Conservation (phyloP, 2,329 filamentous ascomycete species). For the Cercospora brassicicola region DNA sequence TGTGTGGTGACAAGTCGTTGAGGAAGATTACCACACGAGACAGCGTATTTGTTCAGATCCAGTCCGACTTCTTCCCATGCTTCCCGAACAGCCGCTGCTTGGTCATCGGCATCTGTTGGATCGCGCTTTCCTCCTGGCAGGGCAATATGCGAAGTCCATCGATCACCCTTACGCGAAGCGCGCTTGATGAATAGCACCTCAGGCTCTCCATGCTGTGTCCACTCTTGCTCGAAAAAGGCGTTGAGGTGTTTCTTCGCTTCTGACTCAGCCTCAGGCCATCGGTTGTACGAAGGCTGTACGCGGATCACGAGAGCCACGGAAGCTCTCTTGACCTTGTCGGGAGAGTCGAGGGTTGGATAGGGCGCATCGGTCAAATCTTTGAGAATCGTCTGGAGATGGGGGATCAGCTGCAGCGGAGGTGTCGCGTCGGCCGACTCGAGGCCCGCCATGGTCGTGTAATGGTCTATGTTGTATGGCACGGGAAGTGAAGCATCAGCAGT, state of each 20-base stretch:
- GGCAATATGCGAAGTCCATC: conserved; percentile 69
- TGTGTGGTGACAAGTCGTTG: conserved; percentile 66
- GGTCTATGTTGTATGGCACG: not conserved
- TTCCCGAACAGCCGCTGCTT: conserved; percentile 63
- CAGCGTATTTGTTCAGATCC: conserved; percentile 50
- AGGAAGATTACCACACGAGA: conserved; percentile 61
- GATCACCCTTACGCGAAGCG: conserved; percentile 62
- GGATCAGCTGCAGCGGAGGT: conserved; percentile 35
- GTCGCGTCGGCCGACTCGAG: not conserved
- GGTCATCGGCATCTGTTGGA: conserved; percentile 62
- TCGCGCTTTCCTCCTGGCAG: conserved; percentile 68
- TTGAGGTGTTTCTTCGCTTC: conserved; percentile 41
- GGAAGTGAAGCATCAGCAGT: not conserved
- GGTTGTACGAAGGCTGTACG: conserved; percentile 58
- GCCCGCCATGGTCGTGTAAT: conserved; percentile 11
- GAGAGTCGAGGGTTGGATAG: conserved; percentile 52
- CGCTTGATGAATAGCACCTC: conserved; percentile 73
- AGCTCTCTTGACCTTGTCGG: conserved; percentile 59
- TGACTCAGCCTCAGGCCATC: conserved; percentile 47
- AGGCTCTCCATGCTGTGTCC: conserved; percentile 65
- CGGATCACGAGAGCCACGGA: conserved; percentile 66
- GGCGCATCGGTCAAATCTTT: conserved; percentile 47
- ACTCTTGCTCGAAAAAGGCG: conserved; percentile 62
- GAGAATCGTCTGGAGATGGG: conserved; percentile 46
- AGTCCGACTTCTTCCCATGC: conserved; percentile 65